phyloP scores from a whole-genome alignment of 441 rosid genomes.

The Brassica balearica region DNA sequence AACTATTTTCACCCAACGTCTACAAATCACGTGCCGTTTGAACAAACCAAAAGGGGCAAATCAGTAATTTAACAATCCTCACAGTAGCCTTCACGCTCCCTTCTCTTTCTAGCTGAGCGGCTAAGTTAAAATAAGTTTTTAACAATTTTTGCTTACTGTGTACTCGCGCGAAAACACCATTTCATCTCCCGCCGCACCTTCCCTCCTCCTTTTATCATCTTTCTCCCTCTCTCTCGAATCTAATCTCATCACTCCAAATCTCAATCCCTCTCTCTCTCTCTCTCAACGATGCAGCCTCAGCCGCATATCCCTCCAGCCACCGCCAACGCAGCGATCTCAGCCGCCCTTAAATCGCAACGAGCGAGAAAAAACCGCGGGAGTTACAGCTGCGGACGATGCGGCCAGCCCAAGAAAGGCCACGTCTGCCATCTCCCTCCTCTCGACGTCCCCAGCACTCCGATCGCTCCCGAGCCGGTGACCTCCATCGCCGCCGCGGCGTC shows the following conservation, averaged over 20 bases:
- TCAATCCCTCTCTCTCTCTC: slow-evolving; percentile 5
- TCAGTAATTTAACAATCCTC: not conserved
- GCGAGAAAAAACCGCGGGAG: slow-evolving; percentile 75
- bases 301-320: slow-evolving; percentile 61
- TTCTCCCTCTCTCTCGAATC: slow-evolving; percentile 34
- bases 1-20: slow-evolving; percentile 37
- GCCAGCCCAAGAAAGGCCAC: slow-evolving; percentile 94
- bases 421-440: slow-evolving; percentile 52
- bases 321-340: slow-evolving; percentile 49
- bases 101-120: slow-evolving; percentile 30
- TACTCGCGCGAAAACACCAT: slow-evolving; percentile 64
- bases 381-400: slow-evolving; percentile 95
- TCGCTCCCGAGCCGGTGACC: slow-evolving; percentile 41
- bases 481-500: slow-evolving; percentile 41
- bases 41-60: slow-evolving; percentile 6
- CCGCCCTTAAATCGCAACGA: slow-evolving; percentile 53
- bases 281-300: slow-evolving; percentile 30
- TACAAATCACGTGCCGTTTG: slow-evolving; percentile 33
- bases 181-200: slow-evolving; percentile 64
- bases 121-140: slow-evolving; percentile 10
- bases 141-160: not conserved
- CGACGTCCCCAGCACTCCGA: slow-evolving; percentile 42
- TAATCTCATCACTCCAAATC: slow-evolving; percentile 6
- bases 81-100: slow-evolving; percentile 30
- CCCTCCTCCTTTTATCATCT: slow-evolving; percentile 26